Base-by-base conservation (phyloP, 2,329 filamentous ascomycete species). In the Aspergillus neoniger region DNA sequence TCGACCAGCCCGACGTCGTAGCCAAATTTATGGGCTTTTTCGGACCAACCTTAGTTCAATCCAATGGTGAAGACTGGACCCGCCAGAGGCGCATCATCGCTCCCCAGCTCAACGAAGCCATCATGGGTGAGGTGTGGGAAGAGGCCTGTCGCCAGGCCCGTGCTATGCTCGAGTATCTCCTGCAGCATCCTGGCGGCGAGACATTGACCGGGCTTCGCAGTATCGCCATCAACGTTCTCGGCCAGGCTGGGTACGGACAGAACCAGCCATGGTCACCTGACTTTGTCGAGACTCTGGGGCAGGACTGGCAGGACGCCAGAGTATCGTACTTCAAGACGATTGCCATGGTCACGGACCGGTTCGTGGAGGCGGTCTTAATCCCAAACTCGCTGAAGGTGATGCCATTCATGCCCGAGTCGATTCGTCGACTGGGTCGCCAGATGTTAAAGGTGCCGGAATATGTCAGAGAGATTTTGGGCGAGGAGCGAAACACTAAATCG, bases 181-280 rank as follows among this genome's bases (percentile, higher is more conserved):
- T 71, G n/a, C 47, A 65, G 12, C 58, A 67, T 32, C 64, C 67
- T 1, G 64, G 67, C 8, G 67, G 67, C 50, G 61, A 70, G 21
- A 72, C 73, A 1, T 62, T 74, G 8, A 60, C 62, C 9, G 69
- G 69, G 4, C 69, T 77, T 9, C 71, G 72, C 9, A 65, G 65
- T 38, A 61, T 79, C 17, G 74, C 76, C 15, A 75, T 79, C 64
- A 77, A 79, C 55, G 75, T 79, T 2, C 68, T 79, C 9, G 72
- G 72, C 4, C 55, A 65, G 32, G 71, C 75, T 1, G 76, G 71
- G 2, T 77, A 76, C 58, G 72, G 71, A 36, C 67, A 75, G 52
- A 64, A 67, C 12, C 67, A 69, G 21, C 54, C 69, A 5, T 78
- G 72, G 69, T 58, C 67, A 9, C 69, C 71, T 2, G 55, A 66